Evolutionary conservation across 2,329 filamentous ascomycete species (phyloP), one percentile per base, ranked within the genome.

Genomic region (Epichloe gansuensis): DNA sequence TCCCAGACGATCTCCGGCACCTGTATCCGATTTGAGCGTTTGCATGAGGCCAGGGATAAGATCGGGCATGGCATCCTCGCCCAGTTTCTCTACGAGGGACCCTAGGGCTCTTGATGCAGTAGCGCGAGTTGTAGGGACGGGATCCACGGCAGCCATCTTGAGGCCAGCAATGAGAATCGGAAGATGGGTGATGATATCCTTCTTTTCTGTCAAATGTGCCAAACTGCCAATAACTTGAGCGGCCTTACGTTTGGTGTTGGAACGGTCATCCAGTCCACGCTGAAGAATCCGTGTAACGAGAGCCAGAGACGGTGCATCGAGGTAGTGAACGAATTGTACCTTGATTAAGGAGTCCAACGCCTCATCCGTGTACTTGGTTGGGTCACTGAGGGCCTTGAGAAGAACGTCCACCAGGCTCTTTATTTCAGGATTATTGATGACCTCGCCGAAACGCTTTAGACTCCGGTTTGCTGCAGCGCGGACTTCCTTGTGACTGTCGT

Each of bases 401-500:
- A 98, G 78, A 52, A 96, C 86, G 61, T 85, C 84, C 53, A 97
- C 91, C 13, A 97, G 76, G 57, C 84, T 81, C 78, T 96, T 96
- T 64, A 98, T 88, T 69, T 98, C 93, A 4, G 93, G 93, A 66
- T 98, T 98, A 68, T 79, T 94, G 67, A 98, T 98, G 59, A 98
- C 94, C 67, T 98, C 94, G 58, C 94, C 93, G 65, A 98, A 98
- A 52, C 93, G 85, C 72, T 98, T 95, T 71, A 98, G 76, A 71
- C 89, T 95, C 69, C 91, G 84, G 69, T 98, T 98, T 7, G 93
- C 93, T 23, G 89, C 90, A 44, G 82, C 75, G 55, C 93, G 82
- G 35, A 98, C 93, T 70, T 98, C 93, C 68, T 98, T 98, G 72
- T 98, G 93, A 62, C 88, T 96, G 72, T 98, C 93, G 60, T 95